Percentiles rank a stretch among this genome's conserved stretches.
Conservation (phyloP, 768 basidiomycete genomes). For the Amanita fuliginea region DNA sequence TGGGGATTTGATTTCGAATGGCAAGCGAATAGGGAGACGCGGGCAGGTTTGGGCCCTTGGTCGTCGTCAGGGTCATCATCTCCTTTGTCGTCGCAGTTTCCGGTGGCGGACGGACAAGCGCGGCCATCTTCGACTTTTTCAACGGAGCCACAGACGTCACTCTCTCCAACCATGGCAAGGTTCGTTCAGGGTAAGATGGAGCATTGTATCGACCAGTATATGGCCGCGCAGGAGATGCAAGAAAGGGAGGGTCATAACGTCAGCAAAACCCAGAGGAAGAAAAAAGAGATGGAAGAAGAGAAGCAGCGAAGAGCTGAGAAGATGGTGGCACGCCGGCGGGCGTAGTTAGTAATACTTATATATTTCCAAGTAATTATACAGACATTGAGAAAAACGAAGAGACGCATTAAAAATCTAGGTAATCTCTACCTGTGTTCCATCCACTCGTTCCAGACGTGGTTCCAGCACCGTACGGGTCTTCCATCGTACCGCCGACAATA, state of each 20-base stretch:
- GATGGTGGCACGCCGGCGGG: background rate
- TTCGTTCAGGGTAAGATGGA: conserved; percentile 62
- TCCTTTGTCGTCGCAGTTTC: background rate
- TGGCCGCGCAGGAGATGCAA: conserved; percentile 32
- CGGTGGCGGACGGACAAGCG: background rate
- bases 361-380: too few species aligned
- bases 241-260: conserved; percentile 44
- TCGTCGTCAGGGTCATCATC: conserved; percentile 6
- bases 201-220: conserved; percentile 47
- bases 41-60: conserved; percentile 3
- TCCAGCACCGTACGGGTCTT: conserved; percentile 33
- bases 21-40: conserved; percentile 25
- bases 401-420: conserved; percentile 36
- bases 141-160: background rate
- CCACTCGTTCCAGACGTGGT: conserved; percentile 17
- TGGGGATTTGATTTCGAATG: conserved; percentile 88
- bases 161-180: background rate
- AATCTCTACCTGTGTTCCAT: conserved; percentile 40
- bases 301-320: conserved; percentile 24
- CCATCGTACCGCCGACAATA: conserved; percentile 9
- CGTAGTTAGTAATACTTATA: too few species aligned
- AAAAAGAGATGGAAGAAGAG: conserved; percentile 31
- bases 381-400: too few species aligned
- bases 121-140: background rate
- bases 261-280: conserved; percentile 66